phyloP scores from a whole-genome alignment of 345 rosid species.

The Pistacia vera region DNA sequence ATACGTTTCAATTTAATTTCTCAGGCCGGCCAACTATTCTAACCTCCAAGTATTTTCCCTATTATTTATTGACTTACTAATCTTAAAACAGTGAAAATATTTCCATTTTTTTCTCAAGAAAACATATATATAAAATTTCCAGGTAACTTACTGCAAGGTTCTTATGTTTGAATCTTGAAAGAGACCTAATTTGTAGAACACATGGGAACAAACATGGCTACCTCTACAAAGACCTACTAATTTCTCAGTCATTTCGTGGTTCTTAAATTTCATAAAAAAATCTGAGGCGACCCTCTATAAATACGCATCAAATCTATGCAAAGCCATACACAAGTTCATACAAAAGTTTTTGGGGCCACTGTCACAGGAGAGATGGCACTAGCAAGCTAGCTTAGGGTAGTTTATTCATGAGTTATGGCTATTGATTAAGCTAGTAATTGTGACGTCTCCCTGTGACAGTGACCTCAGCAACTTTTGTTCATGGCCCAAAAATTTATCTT shows the following conservation, averaged over 20 bases:
- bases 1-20: background rate
- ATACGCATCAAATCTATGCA: too few species aligned
- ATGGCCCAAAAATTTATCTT: too few species aligned
- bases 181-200: background rate
- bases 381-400: too few species aligned
- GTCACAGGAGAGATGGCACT: conserved; percentile 14
- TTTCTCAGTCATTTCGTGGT: too few species aligned
- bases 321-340: background rate
- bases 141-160: background rate
- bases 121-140: background rate
- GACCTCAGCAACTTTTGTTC: background rate
- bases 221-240: too few species aligned
- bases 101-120: background rate
- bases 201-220: background rate
- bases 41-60: background rate
- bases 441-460: too few species aligned
- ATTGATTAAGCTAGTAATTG: too few species aligned
- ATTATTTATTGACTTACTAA: background rate
- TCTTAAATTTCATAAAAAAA: too few species aligned
- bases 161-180: background rate
- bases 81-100: background rate
- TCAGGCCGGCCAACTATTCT: background rate
- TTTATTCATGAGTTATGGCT: too few species aligned
- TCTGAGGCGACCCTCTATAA: too few species aligned
- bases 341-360: background rate